These are phyloP conservation scores for Cyclotella sp. DNA, from an alignment of 108 stramenopile species.

Conservation along the genomic window DNA sequence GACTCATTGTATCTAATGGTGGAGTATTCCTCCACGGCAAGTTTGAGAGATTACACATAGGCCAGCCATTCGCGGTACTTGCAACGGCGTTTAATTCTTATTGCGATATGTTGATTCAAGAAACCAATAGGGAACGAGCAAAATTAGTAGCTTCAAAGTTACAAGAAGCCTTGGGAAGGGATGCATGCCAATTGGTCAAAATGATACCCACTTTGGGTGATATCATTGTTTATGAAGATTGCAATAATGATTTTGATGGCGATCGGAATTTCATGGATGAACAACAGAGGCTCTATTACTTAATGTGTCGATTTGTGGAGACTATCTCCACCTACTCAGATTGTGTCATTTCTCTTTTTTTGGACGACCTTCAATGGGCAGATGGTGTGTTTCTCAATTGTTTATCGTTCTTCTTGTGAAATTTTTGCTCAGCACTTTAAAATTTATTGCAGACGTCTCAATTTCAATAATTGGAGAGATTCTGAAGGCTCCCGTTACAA, in stretches of 20 bases:
- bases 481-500: no score
- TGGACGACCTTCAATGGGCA: conserved; percentile 37
- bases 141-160: neutral
- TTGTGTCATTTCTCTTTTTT: neutral
- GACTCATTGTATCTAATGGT: no score
- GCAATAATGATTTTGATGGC: neutral
- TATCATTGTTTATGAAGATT: neutral
- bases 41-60: no score
- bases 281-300: neutral
- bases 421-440: no score
- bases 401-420: neutral
- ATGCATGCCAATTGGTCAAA: neutral
- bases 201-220: neutral
- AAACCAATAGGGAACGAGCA: neutral
- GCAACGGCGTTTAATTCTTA: neutral
- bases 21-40: no score
- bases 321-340: neutral
- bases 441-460: no score
- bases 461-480: no score
- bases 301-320: neutral
- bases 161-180: neutral
- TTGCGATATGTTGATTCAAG: neutral
- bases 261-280: neutral
- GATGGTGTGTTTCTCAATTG: conserved; percentile 6
- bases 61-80: no score